Evolutionary conservation across 139 green algal genomes (phyloP).

Genomic region (Astrephomene gubernaculifera): DNA sequence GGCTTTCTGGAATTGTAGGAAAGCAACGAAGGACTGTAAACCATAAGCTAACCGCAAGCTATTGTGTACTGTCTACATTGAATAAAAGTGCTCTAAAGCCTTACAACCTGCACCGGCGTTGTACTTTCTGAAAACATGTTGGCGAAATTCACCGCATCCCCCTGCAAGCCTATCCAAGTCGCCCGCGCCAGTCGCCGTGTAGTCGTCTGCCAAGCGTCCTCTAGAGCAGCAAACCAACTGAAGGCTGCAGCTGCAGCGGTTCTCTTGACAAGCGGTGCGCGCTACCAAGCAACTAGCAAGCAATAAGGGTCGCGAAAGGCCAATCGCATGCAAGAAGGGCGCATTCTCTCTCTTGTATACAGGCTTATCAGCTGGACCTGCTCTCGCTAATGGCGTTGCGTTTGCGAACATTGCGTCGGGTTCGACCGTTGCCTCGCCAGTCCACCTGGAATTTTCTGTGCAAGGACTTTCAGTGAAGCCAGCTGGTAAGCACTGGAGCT

Average conservation of each 20-base stretch:
- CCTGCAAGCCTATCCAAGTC: background rate
- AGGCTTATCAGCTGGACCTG: slow-evolving; percentile 35
- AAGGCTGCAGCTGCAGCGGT: background rate
- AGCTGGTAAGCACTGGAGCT: slow-evolving; percentile 45
- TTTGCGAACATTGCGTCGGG: slow-evolving; percentile 37
- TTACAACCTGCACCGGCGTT: too few relatives aligned
- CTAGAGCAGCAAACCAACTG: background rate
- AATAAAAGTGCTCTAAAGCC: too few relatives aligned
- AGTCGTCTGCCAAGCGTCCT: background rate
- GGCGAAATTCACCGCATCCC: background rate
- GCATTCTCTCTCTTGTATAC: background rate
- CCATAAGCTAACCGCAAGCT: too few relatives aligned
- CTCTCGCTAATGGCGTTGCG: slow-evolving; percentile 36
- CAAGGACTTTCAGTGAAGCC: slow-evolving; percentile 55
- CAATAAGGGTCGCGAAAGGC: too few relatives aligned
- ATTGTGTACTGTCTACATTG: too few relatives aligned
- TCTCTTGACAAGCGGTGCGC: background rate
- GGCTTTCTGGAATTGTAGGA: too few relatives aligned
- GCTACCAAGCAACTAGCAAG: too few relatives aligned
- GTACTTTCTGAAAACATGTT: too few relatives aligned
- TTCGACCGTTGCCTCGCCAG: slow-evolving; percentile 24
- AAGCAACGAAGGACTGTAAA: too few relatives aligned
- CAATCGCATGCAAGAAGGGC: background rate
- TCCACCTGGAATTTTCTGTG: slow-evolving; percentile 62
- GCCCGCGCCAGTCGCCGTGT: background rate